Evolutionary conservation across 2,329 filamentous ascomycete species (phyloP).

Genomic region (Penicillium brasilianum): DNA sequence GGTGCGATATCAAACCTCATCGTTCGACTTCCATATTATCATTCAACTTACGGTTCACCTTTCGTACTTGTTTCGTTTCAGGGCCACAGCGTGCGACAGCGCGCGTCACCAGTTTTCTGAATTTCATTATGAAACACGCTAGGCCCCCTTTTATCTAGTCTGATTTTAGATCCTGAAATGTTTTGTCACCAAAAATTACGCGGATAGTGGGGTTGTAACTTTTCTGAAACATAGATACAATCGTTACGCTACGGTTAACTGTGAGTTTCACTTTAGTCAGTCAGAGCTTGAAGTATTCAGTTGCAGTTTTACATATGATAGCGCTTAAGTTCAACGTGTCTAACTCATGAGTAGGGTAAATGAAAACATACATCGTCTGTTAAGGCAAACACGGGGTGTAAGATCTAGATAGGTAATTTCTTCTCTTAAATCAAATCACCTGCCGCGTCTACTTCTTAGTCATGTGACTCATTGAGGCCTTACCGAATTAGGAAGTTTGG

Average conservation of each 20-base stretch:
- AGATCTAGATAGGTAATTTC: neutral
- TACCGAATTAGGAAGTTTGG: constrained; percentile 3
- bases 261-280: no score
- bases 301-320: no score
- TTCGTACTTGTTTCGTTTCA: neutral
- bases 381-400: neutral
- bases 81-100: no score
- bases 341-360: neutral
- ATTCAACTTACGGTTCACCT: neutral
- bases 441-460: neutral
- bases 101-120: no score
- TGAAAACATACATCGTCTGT: constrained; percentile 1
- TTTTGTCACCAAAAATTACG: no score
- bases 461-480: neutral
- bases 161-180: no score
- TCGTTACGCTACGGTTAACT: no score
- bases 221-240: no score
- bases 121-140: no score
- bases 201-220: no score
- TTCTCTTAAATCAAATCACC: neutral
- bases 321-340: neutral
- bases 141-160: no score
- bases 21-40: neutral
- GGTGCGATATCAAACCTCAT: neutral
- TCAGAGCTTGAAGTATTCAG: no score